A percentile compares a stretch with the other conserved stretches of the same genome.
These are phyloP conservation scores for Zasmidium citrigriseum DNA, from an alignment of 2,329 filamentous ascomycete species.

Conservation along the genomic window DNA sequence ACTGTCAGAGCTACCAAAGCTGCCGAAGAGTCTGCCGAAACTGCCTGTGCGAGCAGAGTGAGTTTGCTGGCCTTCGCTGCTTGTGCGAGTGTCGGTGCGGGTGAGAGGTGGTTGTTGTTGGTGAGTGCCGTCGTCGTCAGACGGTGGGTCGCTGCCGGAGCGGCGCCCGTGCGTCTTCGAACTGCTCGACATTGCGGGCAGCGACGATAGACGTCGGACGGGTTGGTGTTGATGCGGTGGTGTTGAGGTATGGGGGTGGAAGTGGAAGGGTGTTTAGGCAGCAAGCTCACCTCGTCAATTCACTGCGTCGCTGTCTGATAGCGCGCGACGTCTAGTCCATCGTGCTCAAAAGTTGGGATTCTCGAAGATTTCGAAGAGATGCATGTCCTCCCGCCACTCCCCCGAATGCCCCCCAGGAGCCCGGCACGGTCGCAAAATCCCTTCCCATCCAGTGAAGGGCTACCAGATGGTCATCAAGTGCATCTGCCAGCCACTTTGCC, in stretches of 20 bases:
- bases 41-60: slow-evolving; percentile 1
- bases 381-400: not conserved
- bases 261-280: not conserved
- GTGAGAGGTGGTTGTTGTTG: not conserved
- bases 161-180: slow-evolving; percentile 1
- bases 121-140: not conserved
- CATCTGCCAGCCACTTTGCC: no score
- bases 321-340: not conserved
- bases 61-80: not conserved
- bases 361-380: not conserved
- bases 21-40: not conserved
- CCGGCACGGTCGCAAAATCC: not conserved
- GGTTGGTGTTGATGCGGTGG: not conserved
- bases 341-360: not conserved
- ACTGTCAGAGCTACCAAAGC: not conserved
- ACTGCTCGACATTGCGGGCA: not conserved
- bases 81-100: not conserved
- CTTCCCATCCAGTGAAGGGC: not conserved
- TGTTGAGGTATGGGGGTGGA: not conserved
- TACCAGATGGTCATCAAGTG: no score
- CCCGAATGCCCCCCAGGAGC: not conserved
- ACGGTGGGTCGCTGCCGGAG: not conserved
- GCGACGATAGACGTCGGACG: slow-evolving; percentile 4
- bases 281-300: not conserved
- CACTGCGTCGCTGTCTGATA: not conserved